These are phyloP conservation scores for Annona squamosa DNA, from an alignment of 164 flowering plant species.

Conservation along the genomic window DNA sequence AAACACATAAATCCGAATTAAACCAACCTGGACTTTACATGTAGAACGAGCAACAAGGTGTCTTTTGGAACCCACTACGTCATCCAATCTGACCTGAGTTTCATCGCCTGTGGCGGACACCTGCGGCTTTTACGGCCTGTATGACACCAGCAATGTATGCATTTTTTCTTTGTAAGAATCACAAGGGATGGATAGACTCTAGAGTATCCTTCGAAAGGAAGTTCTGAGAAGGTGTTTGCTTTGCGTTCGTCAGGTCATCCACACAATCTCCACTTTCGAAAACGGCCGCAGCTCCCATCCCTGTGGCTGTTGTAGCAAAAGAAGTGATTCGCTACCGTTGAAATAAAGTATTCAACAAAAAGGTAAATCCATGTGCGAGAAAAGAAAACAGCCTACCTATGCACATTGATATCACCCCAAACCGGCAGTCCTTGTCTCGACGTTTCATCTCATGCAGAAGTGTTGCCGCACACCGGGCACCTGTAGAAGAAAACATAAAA, in stretches of 20 bases:
- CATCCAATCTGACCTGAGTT: no score
- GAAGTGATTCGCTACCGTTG: no score
- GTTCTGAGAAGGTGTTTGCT: constrained; percentile 28
- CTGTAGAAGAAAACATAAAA: constrained; percentile 24
- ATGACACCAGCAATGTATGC: no score
- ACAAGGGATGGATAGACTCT: constrained; percentile 9
- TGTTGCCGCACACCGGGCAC: constrained; percentile 96
- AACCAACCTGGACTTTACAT: no score
- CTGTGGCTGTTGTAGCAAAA: constrained; percentile 49
- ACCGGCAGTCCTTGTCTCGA: constrained; percentile 83
- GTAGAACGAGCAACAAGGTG: no score
- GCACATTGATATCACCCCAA: constrained; percentile 96
- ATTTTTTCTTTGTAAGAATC: no score
- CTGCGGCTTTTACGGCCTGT: no score
- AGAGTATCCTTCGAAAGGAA: constrained; percentile 57
- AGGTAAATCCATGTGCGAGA: no score
- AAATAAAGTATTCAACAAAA: no score
- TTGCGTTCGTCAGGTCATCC: constrained; percentile 65
- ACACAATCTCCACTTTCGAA: constrained; percentile 75
- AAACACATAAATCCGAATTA: no score
- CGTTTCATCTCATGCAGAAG: constrained; percentile 95
- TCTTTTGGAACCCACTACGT: no score
- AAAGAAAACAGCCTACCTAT: constrained; percentile 39
- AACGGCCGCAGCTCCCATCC: constrained; percentile 99
- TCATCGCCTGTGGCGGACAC: no score